phyloP scores from a whole-genome alignment of 306 rosid species.

The Quillaja saponaria region DNA sequence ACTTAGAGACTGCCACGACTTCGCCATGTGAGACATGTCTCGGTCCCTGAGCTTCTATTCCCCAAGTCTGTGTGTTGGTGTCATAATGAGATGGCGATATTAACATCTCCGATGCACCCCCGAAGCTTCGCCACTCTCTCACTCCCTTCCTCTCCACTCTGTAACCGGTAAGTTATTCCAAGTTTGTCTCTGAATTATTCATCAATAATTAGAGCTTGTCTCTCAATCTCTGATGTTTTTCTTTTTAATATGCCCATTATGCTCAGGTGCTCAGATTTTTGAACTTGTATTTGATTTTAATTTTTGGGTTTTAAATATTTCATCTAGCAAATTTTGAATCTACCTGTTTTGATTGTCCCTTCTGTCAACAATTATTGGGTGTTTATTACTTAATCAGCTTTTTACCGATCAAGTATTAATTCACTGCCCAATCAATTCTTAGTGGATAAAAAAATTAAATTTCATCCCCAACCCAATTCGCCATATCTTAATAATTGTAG shows the following conservation, averaged over 20 bases:
- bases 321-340: slow-evolving; percentile 33
- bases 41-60: slow-evolving; percentile 65
- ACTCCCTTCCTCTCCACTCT: slow-evolving; percentile 47
- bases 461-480: slow-evolving; percentile 21
- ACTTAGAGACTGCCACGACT: slow-evolving; percentile 55
- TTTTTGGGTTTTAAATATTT: slow-evolving; percentile 24
- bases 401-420: neutral
- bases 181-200: slow-evolving; percentile 8
- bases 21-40: slow-evolving; percentile 83
- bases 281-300: slow-evolving; percentile 3
- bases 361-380: slow-evolving; percentile 34
- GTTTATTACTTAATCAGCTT: neutral
- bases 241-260: slow-evolving; percentile 7
- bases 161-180: slow-evolving; percentile 48
- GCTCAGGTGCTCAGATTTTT: slow-evolving; percentile 23
- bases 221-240: neutral
- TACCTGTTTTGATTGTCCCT: slow-evolving; percentile 32
- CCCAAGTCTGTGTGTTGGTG: slow-evolving; percentile 11
- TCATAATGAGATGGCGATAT: slow-evolving; percentile 24
- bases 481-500: slow-evolving; percentile 19
- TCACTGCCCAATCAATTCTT: slow-evolving; percentile 7
- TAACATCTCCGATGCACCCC: slow-evolving; percentile 27
- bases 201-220: neutral
- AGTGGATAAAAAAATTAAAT: slow-evolving; percentile 15
- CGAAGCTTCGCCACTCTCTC: slow-evolving; percentile 46